Conservation (phyloP, 2,329 filamentous ascomycete species). For the Lachnellula suecica region DNA sequence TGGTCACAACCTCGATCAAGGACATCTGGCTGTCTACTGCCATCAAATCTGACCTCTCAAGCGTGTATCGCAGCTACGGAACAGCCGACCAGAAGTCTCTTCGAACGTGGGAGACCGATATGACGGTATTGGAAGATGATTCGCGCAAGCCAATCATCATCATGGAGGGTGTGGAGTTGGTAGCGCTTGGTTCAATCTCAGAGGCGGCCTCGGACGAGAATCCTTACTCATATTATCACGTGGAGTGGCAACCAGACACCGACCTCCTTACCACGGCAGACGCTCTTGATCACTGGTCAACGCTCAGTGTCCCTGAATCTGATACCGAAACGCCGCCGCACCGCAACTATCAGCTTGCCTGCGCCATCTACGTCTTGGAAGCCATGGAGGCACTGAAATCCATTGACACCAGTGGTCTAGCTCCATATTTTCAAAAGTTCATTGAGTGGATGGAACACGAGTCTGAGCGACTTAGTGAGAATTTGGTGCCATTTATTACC, state of each 20-base stretch:
- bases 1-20: constrained; percentile 32
- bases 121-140: constrained; percentile 20
- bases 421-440: too few relatives aligned
- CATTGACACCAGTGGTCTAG: neutral
- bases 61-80: constrained; percentile 29
- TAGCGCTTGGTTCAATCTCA: constrained; percentile 27
- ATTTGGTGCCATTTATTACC: too few relatives aligned
- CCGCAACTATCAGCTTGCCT: neutral
- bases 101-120: constrained; percentile 19
- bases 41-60: constrained; percentile 19
- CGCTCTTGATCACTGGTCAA: neutral
- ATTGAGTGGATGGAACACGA: too few relatives aligned
- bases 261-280: neutral
- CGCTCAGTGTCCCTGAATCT: neutral
- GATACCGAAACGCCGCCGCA: too few relatives aligned
- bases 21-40: constrained; percentile 34
- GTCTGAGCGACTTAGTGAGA: too few relatives aligned
- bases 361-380: neutral
- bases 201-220: constrained; percentile 7
- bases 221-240: constrained; percentile 1
- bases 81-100: constrained; percentile 21
- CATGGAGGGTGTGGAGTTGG: constrained; percentile 30
- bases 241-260: constrained; percentile 7
- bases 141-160: constrained; percentile 17
- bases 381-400: neutral